Evolutionary conservation across 805 yeast genomes (phyloP).

Genomic region (Wickerhamiella brachini): DNA sequence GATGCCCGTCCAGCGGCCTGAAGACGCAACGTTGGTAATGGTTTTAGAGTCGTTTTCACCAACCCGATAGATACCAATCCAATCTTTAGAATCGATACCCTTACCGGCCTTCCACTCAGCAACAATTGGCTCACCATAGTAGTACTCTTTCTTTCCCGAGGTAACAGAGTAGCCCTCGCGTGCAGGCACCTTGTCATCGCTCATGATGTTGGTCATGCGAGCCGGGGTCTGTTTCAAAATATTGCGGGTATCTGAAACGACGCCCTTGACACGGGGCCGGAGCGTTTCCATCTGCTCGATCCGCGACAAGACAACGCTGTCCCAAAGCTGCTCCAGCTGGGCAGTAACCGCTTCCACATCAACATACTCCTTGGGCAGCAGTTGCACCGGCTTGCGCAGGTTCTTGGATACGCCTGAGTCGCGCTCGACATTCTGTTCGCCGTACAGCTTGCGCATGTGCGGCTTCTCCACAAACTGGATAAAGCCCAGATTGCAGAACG

Average conservation of each 20-base stretch:
- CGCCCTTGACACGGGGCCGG: slow-evolving; percentile 19
- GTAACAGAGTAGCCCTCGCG: slow-evolving; percentile 3
- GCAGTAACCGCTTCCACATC: slow-evolving; percentile 29
- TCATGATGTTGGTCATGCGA: slow-evolving; percentile 20
- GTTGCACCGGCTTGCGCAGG: slow-evolving; percentile 15
- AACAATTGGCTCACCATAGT: slow-evolving; percentile 40
- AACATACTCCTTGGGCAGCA: slow-evolving; percentile 13
- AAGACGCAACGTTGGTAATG: slow-evolving; percentile 8
- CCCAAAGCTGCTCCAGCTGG: slow-evolving; percentile 27
- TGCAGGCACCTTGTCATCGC: slow-evolving; percentile 15
- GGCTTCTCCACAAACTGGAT: slow-evolving; percentile 63
- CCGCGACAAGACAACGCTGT: slow-evolving; percentile 19
- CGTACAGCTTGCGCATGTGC: slow-evolving; percentile 65
- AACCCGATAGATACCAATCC: slow-evolving; percentile 66
- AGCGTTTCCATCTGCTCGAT: slow-evolving; percentile 7
- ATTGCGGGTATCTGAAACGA: slow-evolving; percentile 22
- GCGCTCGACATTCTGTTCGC: slow-evolving; percentile 35
- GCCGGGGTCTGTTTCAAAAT: slow-evolving; percentile 28
- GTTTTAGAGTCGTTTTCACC: slow-evolving; percentile 35
- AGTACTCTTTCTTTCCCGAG: slow-evolving; percentile 15
- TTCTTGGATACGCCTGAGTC: slow-evolving; percentile 33
- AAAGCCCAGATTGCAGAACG: slow-evolving; percentile 48
- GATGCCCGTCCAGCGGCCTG: slow-evolving; percentile 10
- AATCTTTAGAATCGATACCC: slow-evolving; percentile 39
- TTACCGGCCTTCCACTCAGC: slow-evolving; percentile 36